Evolutionary conservation across 2,329 filamentous ascomycete species (phyloP).

Genomic region (Periconia digitata): DNA sequence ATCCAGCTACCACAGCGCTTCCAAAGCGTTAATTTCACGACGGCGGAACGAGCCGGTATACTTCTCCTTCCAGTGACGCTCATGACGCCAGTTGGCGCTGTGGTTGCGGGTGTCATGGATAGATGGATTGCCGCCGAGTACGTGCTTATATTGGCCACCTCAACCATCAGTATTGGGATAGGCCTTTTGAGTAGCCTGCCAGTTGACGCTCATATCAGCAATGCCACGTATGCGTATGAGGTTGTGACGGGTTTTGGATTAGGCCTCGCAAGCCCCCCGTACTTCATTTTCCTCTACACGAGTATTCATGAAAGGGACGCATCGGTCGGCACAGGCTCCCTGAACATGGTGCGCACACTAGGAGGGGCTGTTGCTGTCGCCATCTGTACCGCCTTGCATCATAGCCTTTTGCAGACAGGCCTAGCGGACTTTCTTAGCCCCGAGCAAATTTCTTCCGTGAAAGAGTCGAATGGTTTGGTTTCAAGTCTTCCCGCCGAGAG

Average conservation of each 20-base stretch:
- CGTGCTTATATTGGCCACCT: slow-evolving; percentile 17
- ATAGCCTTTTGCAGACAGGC: slow-evolving; percentile 15
- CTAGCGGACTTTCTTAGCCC: slow-evolving; percentile 22
- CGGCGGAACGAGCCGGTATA: slow-evolving; percentile 32
- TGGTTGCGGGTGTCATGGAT: slow-evolving; percentile 28
- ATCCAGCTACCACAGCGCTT: slow-evolving; percentile 38
- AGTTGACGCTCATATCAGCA: slow-evolving; percentile 15
- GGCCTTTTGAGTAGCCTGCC: slow-evolving; percentile 32
- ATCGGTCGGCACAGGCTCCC: slow-evolving; percentile 28
- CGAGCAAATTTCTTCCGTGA: slow-evolving; percentile 22
- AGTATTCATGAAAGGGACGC: slow-evolving; percentile 26
- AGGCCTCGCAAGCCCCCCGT: slow-evolving; percentile 28
- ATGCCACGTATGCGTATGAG: slow-evolving; percentile 30
- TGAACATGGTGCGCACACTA: slow-evolving; percentile 37
- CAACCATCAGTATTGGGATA: slow-evolving; percentile 24
- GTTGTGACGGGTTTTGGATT: slow-evolving; percentile 31
- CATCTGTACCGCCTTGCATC: slow-evolving; percentile 33
- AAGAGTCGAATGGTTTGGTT: slow-evolving; percentile 19
- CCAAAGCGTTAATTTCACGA: slow-evolving; percentile 33
- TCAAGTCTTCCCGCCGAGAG: slow-evolving; percentile 17
- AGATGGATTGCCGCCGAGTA: slow-evolving; percentile 25
- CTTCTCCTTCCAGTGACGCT: slow-evolving; percentile 31
- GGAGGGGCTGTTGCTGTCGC: slow-evolving; percentile 35
- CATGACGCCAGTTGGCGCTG: slow-evolving; percentile 29
- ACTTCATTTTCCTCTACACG: slow-evolving; percentile 28